These are phyloP conservation scores for Aureobasidium leucospermi DNA, from an alignment of 2,329 filamentous ascomycete species.

Conservation along the genomic window DNA sequence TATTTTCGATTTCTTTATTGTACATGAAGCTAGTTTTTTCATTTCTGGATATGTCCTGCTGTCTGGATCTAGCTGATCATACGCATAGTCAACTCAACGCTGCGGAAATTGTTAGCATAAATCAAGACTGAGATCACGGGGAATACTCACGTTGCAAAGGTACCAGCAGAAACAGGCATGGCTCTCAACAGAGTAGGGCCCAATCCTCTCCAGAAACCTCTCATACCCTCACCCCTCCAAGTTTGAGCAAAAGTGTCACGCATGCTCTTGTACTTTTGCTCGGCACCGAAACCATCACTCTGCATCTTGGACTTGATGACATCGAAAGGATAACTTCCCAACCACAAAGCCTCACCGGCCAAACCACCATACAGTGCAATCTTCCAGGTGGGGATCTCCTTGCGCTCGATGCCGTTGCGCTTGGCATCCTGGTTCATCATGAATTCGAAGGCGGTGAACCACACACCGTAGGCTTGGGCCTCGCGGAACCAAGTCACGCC, in stretches of 20 bases:
- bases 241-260: slow-evolving; percentile 82
- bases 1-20: neutral
- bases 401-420: slow-evolving; percentile 67
- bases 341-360: slow-evolving; percentile 89
- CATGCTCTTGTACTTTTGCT: slow-evolving; percentile 72
- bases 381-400: slow-evolving; percentile 74
- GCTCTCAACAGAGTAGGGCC: slow-evolving; percentile 84
- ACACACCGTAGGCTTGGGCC: slow-evolving; percentile 88
- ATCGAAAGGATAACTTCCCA: slow-evolving; percentile 90
- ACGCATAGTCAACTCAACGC: slow-evolving; percentile 14
- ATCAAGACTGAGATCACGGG: neutral
- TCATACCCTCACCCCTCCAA: slow-evolving; percentile 64
- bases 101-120: neutral
- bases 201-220: slow-evolving; percentile 93
- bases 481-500: slow-evolving; percentile 81
- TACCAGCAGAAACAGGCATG: slow-evolving; percentile 97
- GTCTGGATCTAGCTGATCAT: slow-evolving; percentile 5
- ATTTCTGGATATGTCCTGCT: too few species aligned
- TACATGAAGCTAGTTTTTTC: neutral
- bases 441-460: slow-evolving; percentile 94
- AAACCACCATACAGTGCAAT: slow-evolving; percentile 88
- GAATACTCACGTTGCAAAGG: slow-evolving; percentile 66
- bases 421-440: slow-evolving; percentile 85
- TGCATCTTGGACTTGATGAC: slow-evolving; percentile 99
- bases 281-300: slow-evolving; percentile 77